phyloP scores from a whole-genome alignment of 306 rosid species.

The Cucumis sativus region Cucumber_9930_V3 NC_026660.2:15338501-15339000 shows the following conservation, averaged over 20 bases:
- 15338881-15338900: background rate
- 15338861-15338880: constrained; percentile 15
- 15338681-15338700: background rate
- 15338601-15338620: constrained; percentile 9
- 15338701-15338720: background rate
- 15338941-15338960: constrained; percentile 12
- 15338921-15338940: constrained; percentile 7
- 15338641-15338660: constrained; percentile 27
- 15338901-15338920: constrained; percentile 25
- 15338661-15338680: constrained; percentile 10
- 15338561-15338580: constrained; percentile 17
- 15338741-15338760: constrained; percentile 22
- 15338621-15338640: constrained; percentile 40
- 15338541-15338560: constrained; percentile 80
- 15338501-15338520: constrained; percentile 79
- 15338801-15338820: constrained; percentile 50
- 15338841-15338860: constrained; percentile 16
- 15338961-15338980: background rate
- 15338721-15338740: background rate
- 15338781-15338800: constrained; percentile 69
- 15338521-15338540: constrained; percentile 54
- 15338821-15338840: constrained; percentile 16
- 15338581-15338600: constrained; percentile 1
- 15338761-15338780: constrained; percentile 11
- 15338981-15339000: constrained; percentile 7